Percentiles rank a stretch among this genome's conserved stretches.
phyloP scores from a whole-genome alignment of 2,329 filamentous ascomycete genomes.

The Xylariaceae sp. region DNA sequence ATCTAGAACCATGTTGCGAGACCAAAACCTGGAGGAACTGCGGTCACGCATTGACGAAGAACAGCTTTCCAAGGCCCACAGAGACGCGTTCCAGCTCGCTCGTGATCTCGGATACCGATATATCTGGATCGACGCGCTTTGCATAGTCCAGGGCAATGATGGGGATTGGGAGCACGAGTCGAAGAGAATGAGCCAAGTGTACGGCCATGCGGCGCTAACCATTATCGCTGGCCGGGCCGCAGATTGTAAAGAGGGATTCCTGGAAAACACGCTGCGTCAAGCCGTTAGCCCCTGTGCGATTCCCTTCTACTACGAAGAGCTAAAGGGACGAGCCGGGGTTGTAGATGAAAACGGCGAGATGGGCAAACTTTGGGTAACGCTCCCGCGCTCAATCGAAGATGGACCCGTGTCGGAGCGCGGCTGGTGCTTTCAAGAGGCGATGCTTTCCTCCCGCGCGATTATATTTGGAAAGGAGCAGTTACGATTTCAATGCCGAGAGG shows the following conservation, averaged over 20 bases:
- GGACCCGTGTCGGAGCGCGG: constrained; percentile 18
- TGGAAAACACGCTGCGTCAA: constrained; percentile 7
- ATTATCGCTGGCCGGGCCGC: constrained; percentile 20
- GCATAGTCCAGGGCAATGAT: constrained; percentile 25
- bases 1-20: constrained; percentile 6
- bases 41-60: constrained; percentile 17
- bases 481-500: constrained; percentile 20
- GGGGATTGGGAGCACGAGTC: constrained; percentile 21
- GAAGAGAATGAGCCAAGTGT: constrained; percentile 15
- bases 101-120: constrained; percentile 18
- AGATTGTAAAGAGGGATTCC: constrained; percentile 19
- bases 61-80: constrained; percentile 16
- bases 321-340: background rate
- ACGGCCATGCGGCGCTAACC: constrained; percentile 19
- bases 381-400: constrained; percentile 1
- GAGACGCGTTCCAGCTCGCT: constrained; percentile 15
- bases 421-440: constrained; percentile 27
- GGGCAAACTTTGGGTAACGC: constrained; percentile 11
- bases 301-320: constrained; percentile 1
- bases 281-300: constrained; percentile 11
- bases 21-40: constrained; percentile 14
- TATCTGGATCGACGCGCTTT: constrained; percentile 29
- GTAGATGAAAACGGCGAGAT: background rate
- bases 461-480: constrained; percentile 20
- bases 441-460: constrained; percentile 19